These are phyloP conservation scores for Alternaria sp. DNA, from an alignment of 2,329 filamentous ascomycete species.

Conservation along the genomic window DNA sequence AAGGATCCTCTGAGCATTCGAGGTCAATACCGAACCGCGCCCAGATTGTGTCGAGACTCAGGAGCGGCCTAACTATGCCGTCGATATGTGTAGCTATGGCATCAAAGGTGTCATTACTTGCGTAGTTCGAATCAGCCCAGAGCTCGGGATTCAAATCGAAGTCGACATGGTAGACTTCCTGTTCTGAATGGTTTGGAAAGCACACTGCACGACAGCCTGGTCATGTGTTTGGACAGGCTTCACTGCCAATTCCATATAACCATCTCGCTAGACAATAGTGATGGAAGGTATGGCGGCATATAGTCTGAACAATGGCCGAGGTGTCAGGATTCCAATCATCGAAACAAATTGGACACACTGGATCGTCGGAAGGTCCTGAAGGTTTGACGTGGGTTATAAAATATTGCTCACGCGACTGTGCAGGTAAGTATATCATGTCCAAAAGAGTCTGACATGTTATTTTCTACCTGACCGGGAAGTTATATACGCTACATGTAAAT, in stretches of 20 bases:
- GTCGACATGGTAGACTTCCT: neutral
- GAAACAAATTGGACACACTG: neutral
- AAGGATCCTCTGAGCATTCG: neutral
- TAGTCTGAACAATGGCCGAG: neutral
- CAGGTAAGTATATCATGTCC: neutral
- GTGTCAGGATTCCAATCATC: neutral
- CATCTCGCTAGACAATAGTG: neutral
- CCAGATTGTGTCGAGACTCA: neutral
- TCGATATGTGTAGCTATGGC: neutral
- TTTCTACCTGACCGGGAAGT: neutral
- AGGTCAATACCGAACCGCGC: neutral
- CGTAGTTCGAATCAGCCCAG: neutral
- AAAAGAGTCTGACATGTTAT: neutral
- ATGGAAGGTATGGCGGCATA: neutral
- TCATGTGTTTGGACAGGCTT: neutral
- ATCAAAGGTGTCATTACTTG: neutral
- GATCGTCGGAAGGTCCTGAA: neutral
- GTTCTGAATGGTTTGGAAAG: neutral
- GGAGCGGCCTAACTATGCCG: neutral
- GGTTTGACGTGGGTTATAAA: neutral
- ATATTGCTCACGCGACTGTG: neutral
- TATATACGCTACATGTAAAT: neutral
- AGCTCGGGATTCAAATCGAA: neutral
- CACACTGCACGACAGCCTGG: constrained; percentile 5
- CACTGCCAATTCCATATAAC: neutral